These are phyloP conservation scores for Phytophthora cajani DNA, from an alignment of 352 stramenopile genomes.

Conservation along the genomic window DNA sequence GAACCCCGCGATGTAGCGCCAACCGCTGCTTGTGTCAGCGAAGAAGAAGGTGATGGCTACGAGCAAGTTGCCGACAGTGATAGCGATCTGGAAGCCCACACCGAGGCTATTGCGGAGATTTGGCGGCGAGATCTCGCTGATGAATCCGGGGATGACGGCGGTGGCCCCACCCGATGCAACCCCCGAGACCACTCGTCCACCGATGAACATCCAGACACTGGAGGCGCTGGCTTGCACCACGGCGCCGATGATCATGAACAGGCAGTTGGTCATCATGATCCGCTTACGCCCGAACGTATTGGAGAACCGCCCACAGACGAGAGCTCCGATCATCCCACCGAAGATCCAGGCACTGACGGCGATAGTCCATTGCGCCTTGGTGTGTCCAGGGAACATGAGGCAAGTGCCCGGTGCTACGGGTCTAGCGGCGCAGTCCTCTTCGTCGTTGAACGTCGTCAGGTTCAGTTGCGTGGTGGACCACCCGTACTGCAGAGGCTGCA, in stretches of 20 bases:
- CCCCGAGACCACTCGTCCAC: neutral
- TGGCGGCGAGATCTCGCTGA: neutral
- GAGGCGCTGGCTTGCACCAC: neutral
- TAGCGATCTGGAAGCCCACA: neutral
- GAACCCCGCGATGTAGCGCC: neutral
- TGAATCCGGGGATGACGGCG: neutral
- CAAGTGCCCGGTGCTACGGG: neutral
- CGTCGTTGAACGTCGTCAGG: neutral
- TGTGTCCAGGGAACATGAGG: neutral
- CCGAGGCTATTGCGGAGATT: neutral
- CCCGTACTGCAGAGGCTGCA: neutral
- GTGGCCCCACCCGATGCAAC: neutral
- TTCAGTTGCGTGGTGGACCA: neutral
- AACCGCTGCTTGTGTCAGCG: neutral
- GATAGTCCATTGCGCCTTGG: neutral
- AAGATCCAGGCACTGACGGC: neutral
- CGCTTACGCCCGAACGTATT: neutral
- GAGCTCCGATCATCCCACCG: neutral
- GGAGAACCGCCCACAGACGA: neutral
- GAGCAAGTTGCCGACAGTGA: neutral
- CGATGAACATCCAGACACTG: neutral
- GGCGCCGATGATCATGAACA: neutral
- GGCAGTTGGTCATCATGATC: neutral
- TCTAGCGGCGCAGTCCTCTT: neutral
- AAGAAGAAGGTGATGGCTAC: conserved; percentile 1